Evolutionary conservation across 163 green algal species (phyloP), one percentile per base, ranked within the genome.

Genomic region (Chlorella variabilis): DNA sequence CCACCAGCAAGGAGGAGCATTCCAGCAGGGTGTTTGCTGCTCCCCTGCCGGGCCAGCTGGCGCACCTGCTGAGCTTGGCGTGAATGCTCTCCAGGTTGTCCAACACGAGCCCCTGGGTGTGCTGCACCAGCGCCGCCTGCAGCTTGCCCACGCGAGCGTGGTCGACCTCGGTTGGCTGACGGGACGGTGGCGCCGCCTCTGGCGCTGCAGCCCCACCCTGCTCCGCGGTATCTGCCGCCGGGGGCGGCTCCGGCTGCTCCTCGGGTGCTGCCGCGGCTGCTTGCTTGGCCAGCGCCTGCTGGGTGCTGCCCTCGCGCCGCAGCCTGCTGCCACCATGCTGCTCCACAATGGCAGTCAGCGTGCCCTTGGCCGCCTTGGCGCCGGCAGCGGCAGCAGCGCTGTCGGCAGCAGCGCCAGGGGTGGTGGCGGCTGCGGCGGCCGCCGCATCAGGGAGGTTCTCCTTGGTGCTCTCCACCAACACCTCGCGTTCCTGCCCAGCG

Each of bases 31-130:
- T n/a, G n/a, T n/a, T n/a, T n/a, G n/a, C n/a, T n/a, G n/a, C n/a
- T n/a, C n/a, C n/a, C n/a, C n/a, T n/a, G n/a, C n/a, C n/a, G n/a
- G n/a, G n/a, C n/a, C n/a, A n/a, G n/a, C n/a, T n/a, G n/a, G n/a
- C n/a, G n/a, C n/a, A 76, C 76, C 76, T 77, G 65, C 42, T 62
- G 27, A 83, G 36, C 25, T 59, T 70, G n/a, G 42, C 76, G 18
- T 75, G 62, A 3, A 82, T 33, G 45, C 45, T 56, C 77, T 92
- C 88, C 45, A 93, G 58, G 3, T 54, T 38, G 2, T 85, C 78
- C 58, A 93, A 34, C 75, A 81, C 73, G 74, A 85, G 80, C 0
- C 86, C 89, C 17, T 51, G 49, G 4, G 88, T 87, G 2, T 21
- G 71, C 29, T 65, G 49, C 29, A 87, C 88, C 61, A 89, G 42